Evolutionary conservation across 2,329 filamentous ascomycete genomes (phyloP), one percentile per base, ranked within the genome.

Genomic region (Trichoderma gracile): DNA sequence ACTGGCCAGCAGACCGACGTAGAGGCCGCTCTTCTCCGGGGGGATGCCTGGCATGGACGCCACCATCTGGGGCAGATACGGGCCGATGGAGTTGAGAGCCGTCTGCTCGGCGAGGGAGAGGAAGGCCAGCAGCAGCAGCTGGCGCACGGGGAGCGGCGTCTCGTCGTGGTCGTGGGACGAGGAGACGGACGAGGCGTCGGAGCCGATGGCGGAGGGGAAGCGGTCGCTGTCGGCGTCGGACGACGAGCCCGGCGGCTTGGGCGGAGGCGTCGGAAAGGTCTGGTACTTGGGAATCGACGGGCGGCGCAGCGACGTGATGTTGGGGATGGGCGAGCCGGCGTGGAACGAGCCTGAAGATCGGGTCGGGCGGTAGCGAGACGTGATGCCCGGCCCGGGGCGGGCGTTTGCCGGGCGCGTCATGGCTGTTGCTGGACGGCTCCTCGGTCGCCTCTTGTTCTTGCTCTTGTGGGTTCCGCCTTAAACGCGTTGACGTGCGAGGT

Each of bases 41-140:
- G 89, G 84, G 21, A 97, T 89, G 67, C 91, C 91, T 1, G 92
- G 90, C 74, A 98, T 98, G 1, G 87, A 88, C 23, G 87, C 86
- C 1, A 93, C 89, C 94, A 99, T 98, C 70, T 93, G 86, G 0
- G 95, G 95, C 1, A 99, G 85, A 76, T 99, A 99, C 1, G 95
- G 95, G 12, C 90, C 91, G 72, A 99, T 97, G 23, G 93, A 97
- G 77, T 99, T 99, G 73, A 99, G 84, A 0, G 95, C 95, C 0
- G 94, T 98, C 81, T 99, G 95, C 75, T 99, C 95, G 61, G 91
- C 90, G 23, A 99, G 83, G 7, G 93, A 93, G 66, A 99, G 91
- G 68, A 97, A 80, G 1, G 94, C 94, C 40, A 99, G 81, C 14
- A 98, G 85, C 5, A 88, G 84, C 66, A 99, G 88, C 79, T 98